Evolutionary conservation across 345 rosid genomes (phyloP), one percentile per base, ranked within the genome.

Genomic region (Syzygium aqueum): DNA sequence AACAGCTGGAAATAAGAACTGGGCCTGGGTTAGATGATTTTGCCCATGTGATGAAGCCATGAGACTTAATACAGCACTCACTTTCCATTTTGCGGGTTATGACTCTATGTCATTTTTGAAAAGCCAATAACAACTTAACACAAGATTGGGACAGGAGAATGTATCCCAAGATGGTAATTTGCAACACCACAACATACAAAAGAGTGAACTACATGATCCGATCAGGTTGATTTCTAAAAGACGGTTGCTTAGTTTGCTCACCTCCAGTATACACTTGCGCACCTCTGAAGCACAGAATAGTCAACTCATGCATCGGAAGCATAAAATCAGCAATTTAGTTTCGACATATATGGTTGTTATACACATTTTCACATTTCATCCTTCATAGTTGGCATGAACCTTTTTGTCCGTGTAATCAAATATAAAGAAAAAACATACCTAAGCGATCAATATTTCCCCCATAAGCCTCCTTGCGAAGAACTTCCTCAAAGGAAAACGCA

Each of bases 401-500:
- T 73, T 73, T 67, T 73, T 5, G 23, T 73, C 80, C 19, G 28
- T 11, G 51, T 22, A 63, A 82, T 33, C 67, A 87, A 73, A 19
- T 73, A 86, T 53, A 43, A 77, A 51, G 54, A 88, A 28, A 12
- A 10, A 52, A 30, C 91, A 84, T 92, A 96, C 99, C 98, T 92
- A 98, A 91, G 84, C 92, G 94, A 91, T 98, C 99, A 51, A 94
- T 87, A 89, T 91, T 91, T 77, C 96, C 97, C 87, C 98, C 99
- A 93, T 94, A 96, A 85, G 95, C 97, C 87, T 92, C 92, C 16
- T 88, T 89, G 78, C 97, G 96, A 85, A 96, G 94, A 91, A 94
- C 95, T 90, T 98, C 99, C 94, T 98, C 99, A 90, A 98, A 98
- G 86, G 93, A 91, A 88, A 91, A 92, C 19, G 96, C 99, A 93